Evolutionary conservation across 225 moss, liverwort and hornwort species (phyloP).

Genomic region (Pleurozium schreberi): DNA sequence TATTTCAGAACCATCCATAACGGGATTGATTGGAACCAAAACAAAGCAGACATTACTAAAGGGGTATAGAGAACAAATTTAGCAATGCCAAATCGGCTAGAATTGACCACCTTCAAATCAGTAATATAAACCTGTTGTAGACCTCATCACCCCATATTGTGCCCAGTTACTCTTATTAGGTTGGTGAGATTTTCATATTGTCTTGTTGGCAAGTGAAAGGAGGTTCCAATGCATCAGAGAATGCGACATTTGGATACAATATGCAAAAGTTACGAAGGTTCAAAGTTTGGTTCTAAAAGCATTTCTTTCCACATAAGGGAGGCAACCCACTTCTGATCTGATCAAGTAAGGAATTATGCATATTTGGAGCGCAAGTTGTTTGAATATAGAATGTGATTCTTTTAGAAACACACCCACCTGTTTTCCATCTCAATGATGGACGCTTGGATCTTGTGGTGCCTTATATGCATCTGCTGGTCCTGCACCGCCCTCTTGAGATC

Average conservation of each 20-base stretch:
- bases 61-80: neutral
- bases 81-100: neutral
- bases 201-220: no score
- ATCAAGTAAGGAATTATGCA: no score
- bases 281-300: no score
- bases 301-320: no score
- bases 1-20: neutral
- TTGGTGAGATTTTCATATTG: no score
- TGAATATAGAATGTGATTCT: no score
- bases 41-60: neutral
- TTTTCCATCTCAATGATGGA: constrained; percentile 88
- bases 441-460: constrained; percentile 85
- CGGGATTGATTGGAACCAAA: neutral
- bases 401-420: constrained; percentile 39
- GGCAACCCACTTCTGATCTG: no score
- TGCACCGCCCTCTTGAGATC: constrained; percentile 76
- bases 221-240: no score
- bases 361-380: no score
- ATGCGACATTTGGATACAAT: no score
- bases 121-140: neutral
- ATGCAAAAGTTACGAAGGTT: no score
- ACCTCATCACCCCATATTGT: neutral
- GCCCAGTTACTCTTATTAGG: no score
- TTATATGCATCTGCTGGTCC: constrained; percentile 84
- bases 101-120: neutral